Evolutionary conservation across 768 basidiomycete genomes (phyloP), one percentile per base, ranked within the genome.

Genomic region (Boletus tomentosulus): DNA sequence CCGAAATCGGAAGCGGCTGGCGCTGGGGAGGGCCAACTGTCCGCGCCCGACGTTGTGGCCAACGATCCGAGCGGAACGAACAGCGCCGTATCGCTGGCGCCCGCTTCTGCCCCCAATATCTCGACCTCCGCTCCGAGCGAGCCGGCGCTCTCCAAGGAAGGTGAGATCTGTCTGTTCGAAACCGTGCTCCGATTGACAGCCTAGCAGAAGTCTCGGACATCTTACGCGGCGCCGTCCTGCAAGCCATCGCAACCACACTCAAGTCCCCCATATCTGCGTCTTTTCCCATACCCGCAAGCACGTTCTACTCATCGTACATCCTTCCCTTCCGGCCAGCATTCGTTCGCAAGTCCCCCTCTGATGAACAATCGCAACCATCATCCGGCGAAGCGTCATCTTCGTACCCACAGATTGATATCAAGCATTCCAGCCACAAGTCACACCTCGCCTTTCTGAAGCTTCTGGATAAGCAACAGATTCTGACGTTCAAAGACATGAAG

Each of bases 261-360:
- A 61, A 73, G 0, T 63, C 76, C 1, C 65, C 82, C 1, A 79
- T 83, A 0, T 46, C 76, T 0, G 76, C 81, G 0, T 67, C 80
- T 2, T 89, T 92, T 63, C 92, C 93, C 0, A 84, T 94, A 42
- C 74, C 86, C 0, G 81, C 91, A 0, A 88, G 89, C 11, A 76
- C 76, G 0, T 83, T 94, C 59, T 93, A 92, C 70, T 81, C 87
- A 7, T 78, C 77, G 16, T 78, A 91, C 63, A 79, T 96, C 46
- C 78, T 95, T 2, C 92, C 92, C 6, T 83, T 76, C 49, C 79
- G 92, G n/a, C 89, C 92, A 8, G 82, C 83, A n/a, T 82, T 80
- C 66, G 15, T 65, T 57, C 54, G 43, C 57, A 61, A 58, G 58
- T 16, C 53, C 19, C 50, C 50, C 37, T 35, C 50, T 22, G 52